phyloP scores from a whole-genome alignment of 163 green algal species.

The Volvox carteri region DNA sequence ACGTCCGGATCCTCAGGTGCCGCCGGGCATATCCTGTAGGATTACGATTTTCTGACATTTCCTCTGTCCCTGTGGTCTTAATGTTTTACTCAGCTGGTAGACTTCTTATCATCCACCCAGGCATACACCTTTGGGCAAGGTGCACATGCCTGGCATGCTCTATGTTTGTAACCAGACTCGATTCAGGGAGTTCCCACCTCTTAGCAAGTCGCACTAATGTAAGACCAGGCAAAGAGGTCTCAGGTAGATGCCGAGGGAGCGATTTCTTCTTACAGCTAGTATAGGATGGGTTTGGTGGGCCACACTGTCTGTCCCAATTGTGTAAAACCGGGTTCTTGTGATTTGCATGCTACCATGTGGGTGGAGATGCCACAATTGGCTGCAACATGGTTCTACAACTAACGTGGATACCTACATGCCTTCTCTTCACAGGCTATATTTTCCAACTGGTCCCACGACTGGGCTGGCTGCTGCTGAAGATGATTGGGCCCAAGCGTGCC shows the following conservation, averaged over 20 bases:
- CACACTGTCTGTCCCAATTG: not conserved
- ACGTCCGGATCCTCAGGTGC: too few species aligned
- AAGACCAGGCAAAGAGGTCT: too few species aligned
- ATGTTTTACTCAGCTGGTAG: too few species aligned
- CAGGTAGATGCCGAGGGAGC: not conserved
- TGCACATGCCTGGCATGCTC: too few species aligned
- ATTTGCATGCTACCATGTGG: not conserved
- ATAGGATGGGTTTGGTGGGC: not conserved
- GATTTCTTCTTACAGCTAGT: not conserved
- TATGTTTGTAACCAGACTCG: too few species aligned
- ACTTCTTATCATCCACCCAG: too few species aligned
- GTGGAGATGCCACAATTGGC: not conserved
- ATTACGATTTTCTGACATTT: too few species aligned
- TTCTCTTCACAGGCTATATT: conserved; percentile 73
- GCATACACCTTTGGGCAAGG: too few species aligned
- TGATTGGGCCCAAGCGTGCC: conserved; percentile 80
- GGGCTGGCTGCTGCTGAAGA: conserved; percentile 80
- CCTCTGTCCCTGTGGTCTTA: too few species aligned
- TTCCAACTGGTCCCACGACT: conserved; percentile 80
- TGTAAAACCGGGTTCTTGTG: not conserved
- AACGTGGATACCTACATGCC: not conserved
- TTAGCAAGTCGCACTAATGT: too few species aligned
- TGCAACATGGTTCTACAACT: not conserved
- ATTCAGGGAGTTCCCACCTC: too few species aligned
- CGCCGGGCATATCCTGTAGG: too few species aligned